Base-by-base conservation (phyloP, 192 early-diverging fungal species). In the Linnemannia elongata region DNA sequence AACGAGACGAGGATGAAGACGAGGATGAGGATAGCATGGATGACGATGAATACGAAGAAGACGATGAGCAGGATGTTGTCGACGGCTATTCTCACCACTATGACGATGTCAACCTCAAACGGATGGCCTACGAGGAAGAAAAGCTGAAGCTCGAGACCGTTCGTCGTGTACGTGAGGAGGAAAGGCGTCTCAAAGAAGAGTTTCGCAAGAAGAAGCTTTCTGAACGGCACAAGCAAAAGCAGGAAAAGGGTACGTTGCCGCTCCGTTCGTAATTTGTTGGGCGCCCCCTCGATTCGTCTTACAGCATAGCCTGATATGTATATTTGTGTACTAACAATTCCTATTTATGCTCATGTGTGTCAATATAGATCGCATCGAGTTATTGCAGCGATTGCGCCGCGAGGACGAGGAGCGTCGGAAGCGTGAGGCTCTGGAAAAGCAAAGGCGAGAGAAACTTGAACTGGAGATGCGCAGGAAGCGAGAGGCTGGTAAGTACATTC, bases 391-490 rank as follows among this genome's bases (percentile, higher is more conserved):
- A 74, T 68, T 87, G 36, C 79, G 85, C 54, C 76, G 81, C 27
- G 85, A 87, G 63, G 85, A 87, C 44, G 85, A 87, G 45, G 85
- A 87, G 35, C 85, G 85, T 33, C 85, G 85, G 18, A 87, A 77
- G 45, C 79, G 85, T 9, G 85, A 87, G 38, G 76, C 68, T 15
- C 72, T 78, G 55, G 85, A 87, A 33, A 83, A 84, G 49, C 72
- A 84, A 63, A 68, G 82, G 52, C 57, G 75, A 30, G 88, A 81
- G 72, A 83, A 73, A 44, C 79, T 88, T 35, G 81, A 84, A n/a
- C 75, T 84, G 52, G 88, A 88, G 63, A 83, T 88, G 82, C 87
- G 87, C 35, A 83, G 80, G 78, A 88, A 83, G 49, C 81, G 82
- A 42, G 87, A 88, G 66, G 87, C 81, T 49, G 81, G 80, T 83